phyloP scores from a whole-genome alignment of 192 early-diverging fungal species.

The Funneliformis mosseae region DNA sequence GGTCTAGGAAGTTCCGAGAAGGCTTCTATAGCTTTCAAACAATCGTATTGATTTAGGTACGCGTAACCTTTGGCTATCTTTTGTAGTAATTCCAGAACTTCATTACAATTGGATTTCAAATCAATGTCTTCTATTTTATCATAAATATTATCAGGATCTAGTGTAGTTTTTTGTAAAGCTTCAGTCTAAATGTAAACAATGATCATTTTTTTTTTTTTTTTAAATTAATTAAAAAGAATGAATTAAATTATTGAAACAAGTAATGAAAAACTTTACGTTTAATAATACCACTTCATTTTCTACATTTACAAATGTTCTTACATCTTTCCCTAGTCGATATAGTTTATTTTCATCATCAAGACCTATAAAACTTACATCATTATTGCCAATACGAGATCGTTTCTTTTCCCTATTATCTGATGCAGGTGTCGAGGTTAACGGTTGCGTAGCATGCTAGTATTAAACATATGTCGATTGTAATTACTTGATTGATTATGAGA shows the following conservation, averaged over 20 bases:
- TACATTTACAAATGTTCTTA: not conserved
- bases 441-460: not conserved
- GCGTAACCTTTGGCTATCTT: conserved; percentile 24
- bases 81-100: conserved; percentile 34
- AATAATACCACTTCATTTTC: conserved; percentile 28
- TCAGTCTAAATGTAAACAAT: not conserved
- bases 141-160: not conserved
- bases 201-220: not conserved
- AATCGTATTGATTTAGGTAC: conserved; percentile 40
- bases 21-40: conserved; percentile 33
- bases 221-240: not conserved
- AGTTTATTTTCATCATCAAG: conserved; percentile 27
- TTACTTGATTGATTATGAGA: not conserved
- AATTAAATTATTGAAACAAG: not conserved
- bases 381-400: conserved; percentile 21
- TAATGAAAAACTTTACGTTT: not conserved
- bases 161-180: conserved; percentile 9
- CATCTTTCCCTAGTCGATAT: not conserved
- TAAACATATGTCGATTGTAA: not conserved
- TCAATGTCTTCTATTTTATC: not conserved
- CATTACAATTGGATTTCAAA: conserved; percentile 6
- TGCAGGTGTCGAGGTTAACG: not conserved
- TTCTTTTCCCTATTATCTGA: conserved; percentile 29
- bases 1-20: conserved; percentile 35
- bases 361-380: conserved; percentile 1